phyloP scores from a whole-genome alignment of 1,284 basidiomycete genomes.

The Exobasidium cylindrosporum region DNA sequence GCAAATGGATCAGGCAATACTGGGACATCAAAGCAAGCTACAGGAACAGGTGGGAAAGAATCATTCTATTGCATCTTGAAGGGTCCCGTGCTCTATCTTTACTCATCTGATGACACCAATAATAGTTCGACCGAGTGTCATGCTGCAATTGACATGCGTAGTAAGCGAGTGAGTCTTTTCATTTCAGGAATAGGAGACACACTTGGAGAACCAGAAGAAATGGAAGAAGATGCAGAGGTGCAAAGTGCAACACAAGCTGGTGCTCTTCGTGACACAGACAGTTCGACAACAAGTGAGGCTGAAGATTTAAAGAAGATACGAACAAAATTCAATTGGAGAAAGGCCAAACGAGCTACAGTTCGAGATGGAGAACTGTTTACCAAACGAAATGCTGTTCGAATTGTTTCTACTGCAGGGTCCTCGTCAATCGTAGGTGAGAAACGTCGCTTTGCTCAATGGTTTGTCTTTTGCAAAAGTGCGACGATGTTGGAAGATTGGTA shows the following conservation, averaged over 20 bases:
- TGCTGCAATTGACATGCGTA: constrained; percentile 48
- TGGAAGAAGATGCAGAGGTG: constrained; percentile 1
- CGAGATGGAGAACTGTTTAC: constrained; percentile 51
- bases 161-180: constrained; percentile 49
- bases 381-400: constrained; percentile 50
- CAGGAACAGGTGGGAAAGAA: constrained; percentile 17
- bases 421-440: background rate
- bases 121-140: constrained; percentile 44
- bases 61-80: constrained; percentile 49
- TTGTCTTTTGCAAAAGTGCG: constrained; percentile 49
- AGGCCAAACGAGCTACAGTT: constrained; percentile 28
- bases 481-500: constrained; percentile 79
- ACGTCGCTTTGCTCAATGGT: constrained; percentile 41
- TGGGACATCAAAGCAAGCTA: background rate
- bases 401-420: constrained; percentile 24
- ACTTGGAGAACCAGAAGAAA: constrained; percentile 37
- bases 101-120: constrained; percentile 42
- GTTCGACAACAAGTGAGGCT: background rate
- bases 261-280: constrained; percentile 9
- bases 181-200: constrained; percentile 41
- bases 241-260: constrained; percentile 18
- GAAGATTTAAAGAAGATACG: background rate
- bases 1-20: constrained; percentile 15
- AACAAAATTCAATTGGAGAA: constrained; percentile 19
- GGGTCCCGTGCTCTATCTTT: constrained; percentile 50